Evolutionary conservation across 2,329 filamentous ascomycete genomes (phyloP).

Genomic region (Magnaporthiopsis rhizophila): DNA sequence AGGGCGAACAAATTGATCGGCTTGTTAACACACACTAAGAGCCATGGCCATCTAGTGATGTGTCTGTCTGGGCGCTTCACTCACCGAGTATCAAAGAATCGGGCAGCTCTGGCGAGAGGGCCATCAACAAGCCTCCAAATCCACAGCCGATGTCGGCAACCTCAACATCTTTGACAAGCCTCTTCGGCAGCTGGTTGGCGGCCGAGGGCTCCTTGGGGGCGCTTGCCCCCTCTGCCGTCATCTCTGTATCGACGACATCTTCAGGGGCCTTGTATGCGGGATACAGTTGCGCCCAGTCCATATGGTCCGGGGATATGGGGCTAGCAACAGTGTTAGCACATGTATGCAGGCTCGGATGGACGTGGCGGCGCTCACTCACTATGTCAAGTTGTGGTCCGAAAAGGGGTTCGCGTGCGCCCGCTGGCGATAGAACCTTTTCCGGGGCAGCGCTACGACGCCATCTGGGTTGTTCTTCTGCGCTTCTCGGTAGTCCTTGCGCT

Average conservation of each 20-base stretch:
- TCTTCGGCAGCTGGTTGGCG: conserved; percentile 15
- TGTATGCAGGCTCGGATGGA: neutral
- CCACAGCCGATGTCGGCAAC: conserved; percentile 96
- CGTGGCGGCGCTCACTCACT: conserved; percentile 36
- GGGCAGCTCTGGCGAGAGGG: conserved; percentile 72
- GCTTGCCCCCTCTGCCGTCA: conserved; percentile 5
- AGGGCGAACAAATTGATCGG: neutral
- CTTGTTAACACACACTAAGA: neutral
- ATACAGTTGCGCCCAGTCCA: conserved; percentile 87
- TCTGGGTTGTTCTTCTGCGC: conserved; percentile 37
- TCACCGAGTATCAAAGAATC: conserved; percentile 74
- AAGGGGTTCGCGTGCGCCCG: conserved; percentile 97
- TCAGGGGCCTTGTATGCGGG: conserved; percentile 53
- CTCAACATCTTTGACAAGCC: conserved; percentile 64
- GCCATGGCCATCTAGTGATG: neutral
- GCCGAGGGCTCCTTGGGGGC: conserved; percentile 9
- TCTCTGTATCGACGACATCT: conserved; percentile 9
- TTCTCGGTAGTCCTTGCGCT: conserved; percentile 58
- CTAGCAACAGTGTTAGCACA: conserved; percentile 35
- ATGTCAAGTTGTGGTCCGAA: conserved; percentile 82
- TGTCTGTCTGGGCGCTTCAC: too few species aligned
- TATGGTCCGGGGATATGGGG: conserved; percentile 67
- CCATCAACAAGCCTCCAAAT: conserved; percentile 85
- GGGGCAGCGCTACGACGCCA: conserved; percentile 57
- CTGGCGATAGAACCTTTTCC: conserved; percentile 95